Percentiles rank a stretch among this genome's conserved stretches.
Conservation (phyloP, 176 grass and related monocot genomes). For the Oryza rufipogon region DNA sequence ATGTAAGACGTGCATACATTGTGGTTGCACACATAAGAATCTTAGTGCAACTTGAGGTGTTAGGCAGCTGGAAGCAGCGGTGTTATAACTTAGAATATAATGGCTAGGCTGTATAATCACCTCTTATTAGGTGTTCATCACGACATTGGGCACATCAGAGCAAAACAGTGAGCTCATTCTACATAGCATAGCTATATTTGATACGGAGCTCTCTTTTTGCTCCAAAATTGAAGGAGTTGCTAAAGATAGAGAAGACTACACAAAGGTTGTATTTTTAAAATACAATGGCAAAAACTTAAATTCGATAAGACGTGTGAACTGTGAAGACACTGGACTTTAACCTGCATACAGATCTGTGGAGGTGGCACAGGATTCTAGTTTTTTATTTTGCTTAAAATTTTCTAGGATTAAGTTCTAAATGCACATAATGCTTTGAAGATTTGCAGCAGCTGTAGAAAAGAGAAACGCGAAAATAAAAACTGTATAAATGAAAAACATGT, state of each 20-base stretch:
- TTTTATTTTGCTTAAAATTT: not conserved
- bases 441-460: not conserved
- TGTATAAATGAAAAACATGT: not conserved
- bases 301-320: not conserved
- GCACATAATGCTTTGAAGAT: not conserved
- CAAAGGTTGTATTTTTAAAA: not conserved
- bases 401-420: not conserved
- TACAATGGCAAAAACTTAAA: not conserved
- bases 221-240: not conserved
- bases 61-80: not conserved
- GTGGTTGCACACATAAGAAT: constrained; percentile 14
- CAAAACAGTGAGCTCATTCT: not conserved
- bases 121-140: not conserved
- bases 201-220: not conserved
- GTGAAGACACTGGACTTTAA: not conserved
- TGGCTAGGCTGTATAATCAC: constrained; percentile 1
- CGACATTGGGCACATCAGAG: not conserved
- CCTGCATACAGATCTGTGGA: not conserved
- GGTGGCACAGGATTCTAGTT: not conserved
- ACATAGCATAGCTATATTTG: not conserved
- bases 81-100: constrained; percentile 2
- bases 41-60: not conserved
- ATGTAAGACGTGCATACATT: not conserved
- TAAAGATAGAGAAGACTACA: not conserved
- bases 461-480: not conserved